These are phyloP conservation scores for Naegleria lovaniensis DNA, from an alignment of 208 protist species.

Conservation along the genomic window DNA sequence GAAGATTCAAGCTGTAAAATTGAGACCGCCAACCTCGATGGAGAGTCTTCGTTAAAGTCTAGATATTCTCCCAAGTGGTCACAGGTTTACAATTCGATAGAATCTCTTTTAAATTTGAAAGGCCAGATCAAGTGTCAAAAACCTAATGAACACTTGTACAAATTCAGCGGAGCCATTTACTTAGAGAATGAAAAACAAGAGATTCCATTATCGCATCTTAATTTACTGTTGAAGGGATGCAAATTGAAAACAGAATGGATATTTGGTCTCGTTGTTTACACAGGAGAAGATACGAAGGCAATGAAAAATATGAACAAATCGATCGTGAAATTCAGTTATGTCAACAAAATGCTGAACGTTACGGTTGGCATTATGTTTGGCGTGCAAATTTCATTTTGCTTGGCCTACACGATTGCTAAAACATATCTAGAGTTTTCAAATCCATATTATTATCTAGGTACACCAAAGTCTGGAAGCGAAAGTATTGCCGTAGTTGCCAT, in stretches of 20 bases:
- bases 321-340: constrained; percentile 26
- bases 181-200: not conserved
- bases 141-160: constrained; percentile 29
- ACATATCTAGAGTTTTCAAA: not conserved
- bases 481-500: not conserved
- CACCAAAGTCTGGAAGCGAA: not conserved
- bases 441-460: not conserved
- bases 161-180: constrained; percentile 24
- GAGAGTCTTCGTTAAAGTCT: constrained; percentile 46
- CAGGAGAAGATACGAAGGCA: constrained; percentile 48
- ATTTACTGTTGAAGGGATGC: constrained; percentile 51
- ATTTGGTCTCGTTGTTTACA: constrained; percentile 50
- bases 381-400: not conserved
- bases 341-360: constrained; percentile 36
- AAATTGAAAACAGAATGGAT: constrained; percentile 51
- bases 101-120: not conserved
- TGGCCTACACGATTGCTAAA: not conserved
- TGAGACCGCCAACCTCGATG: constrained; percentile 51
- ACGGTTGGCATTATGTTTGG: constrained; percentile 27
- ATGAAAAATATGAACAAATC: constrained; percentile 36
- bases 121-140: constrained; percentile 22
- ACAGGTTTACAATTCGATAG: not conserved
- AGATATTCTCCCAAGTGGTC: constrained; percentile 11
- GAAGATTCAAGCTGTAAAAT: constrained; percentile 28
- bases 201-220: not conserved